phyloP scores from a whole-genome alignment of 495 filamentous ascomycete genomes.

The Penicillium dipodomyicola region DNA sequence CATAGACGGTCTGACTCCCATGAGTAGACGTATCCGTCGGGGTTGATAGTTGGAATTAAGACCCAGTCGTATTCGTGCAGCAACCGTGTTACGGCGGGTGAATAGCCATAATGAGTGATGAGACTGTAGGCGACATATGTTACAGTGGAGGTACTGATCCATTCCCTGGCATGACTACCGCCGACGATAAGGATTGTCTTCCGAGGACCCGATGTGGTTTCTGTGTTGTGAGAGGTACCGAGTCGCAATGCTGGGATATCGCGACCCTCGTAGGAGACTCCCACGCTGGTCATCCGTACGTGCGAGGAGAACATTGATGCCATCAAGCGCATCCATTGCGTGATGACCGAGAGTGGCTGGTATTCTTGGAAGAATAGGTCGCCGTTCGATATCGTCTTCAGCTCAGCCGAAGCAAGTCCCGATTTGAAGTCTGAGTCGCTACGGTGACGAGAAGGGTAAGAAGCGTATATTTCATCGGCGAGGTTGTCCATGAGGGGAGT shows the following conservation, averaged over 20 bases:
- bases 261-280: slow-evolving; percentile 79
- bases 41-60: slow-evolving; percentile 87
- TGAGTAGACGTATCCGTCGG: slow-evolving; percentile 90
- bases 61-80: slow-evolving; percentile 81
- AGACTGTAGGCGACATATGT: slow-evolving; percentile 87
- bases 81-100: slow-evolving; percentile 64
- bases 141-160: slow-evolving; percentile 93
- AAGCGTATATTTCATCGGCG: slow-evolving; percentile 69
- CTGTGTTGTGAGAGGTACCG: slow-evolving; percentile 54
- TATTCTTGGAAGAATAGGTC: slow-evolving; percentile 88
- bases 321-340: slow-evolving; percentile 85
- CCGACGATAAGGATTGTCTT: slow-evolving; percentile 83
- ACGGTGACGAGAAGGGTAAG: slow-evolving; percentile 58
- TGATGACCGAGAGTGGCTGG: slow-evolving; percentile 74
- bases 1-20: slow-evolving; percentile 91
- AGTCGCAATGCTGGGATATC: slow-evolving; percentile 79
- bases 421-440: slow-evolving; percentile 29
- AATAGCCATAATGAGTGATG: slow-evolving; percentile 74
- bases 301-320: slow-evolving; percentile 83
- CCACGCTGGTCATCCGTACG: slow-evolving; percentile 70
- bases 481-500: slow-evolving; percentile 78
- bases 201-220: slow-evolving; percentile 44
- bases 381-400: slow-evolving; percentile 32
- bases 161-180: slow-evolving; percentile 88
- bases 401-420: slow-evolving; percentile 35